These are phyloP conservation scores for Rubus parviflorus DNA, from an alignment of 306 rosid genomes.

Conservation along the genomic window DNA sequence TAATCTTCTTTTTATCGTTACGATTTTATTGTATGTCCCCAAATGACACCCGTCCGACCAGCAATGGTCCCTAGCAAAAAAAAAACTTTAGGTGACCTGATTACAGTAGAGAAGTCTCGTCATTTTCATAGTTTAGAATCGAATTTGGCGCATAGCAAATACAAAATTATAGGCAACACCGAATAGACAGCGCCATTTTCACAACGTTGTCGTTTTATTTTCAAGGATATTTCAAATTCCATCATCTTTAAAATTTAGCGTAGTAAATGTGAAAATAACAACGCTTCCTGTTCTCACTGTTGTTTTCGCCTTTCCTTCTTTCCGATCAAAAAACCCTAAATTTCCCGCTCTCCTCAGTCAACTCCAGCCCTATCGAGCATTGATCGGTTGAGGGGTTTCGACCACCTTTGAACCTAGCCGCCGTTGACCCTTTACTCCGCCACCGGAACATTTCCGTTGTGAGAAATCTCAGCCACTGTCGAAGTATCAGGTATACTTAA, in stretches of 20 bases:
- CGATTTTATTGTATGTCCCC: neutral
- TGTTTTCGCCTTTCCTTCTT: neutral
- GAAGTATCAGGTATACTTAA: conserved; percentile 6
- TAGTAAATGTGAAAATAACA: conserved; percentile 1
- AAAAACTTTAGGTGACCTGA: neutral
- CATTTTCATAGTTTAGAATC: neutral
- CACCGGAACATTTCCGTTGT: neutral
- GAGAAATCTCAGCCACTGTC: neutral
- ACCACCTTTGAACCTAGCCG: neutral
- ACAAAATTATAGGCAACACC: neutral
- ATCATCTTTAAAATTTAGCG: neutral
- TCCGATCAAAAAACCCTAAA: neutral
- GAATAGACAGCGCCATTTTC: neutral
- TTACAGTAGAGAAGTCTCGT: neutral
- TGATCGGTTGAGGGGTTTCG: neutral
- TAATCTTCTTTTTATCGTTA: too few species aligned
- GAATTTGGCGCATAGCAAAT: neutral
- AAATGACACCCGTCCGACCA: neutral
- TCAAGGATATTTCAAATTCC: neutral
- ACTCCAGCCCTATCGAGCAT: neutral
- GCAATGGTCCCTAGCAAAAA: neutral
- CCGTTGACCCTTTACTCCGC: too few species aligned
- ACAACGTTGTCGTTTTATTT: neutral
- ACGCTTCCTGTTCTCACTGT: neutral
- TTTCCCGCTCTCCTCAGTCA: neutral